Evolutionary conservation across 768 basidiomycete genomes (phyloP), one percentile per base, ranked within the genome.

Genomic region (Macrolepiota albuminosa): DNA sequence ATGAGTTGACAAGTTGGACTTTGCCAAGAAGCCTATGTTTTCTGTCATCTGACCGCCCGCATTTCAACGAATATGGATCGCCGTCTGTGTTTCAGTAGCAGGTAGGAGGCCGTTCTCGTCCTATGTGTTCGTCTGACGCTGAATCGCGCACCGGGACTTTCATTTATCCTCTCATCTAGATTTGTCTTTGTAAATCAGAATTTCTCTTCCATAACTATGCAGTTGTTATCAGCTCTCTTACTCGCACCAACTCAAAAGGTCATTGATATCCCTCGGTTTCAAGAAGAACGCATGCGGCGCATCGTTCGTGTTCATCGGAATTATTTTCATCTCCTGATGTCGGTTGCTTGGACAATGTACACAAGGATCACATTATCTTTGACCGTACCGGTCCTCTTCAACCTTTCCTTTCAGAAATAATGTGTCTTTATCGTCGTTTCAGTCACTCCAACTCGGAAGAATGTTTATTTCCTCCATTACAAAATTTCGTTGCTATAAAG

Each of bases 401-500:
- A 34, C 18, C 42, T 53, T 51, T 21, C 13, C 26, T 53, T 58
- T 46, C 60, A 18, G 21, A 42, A 48, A 42, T 6, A 18, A 31
- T 4, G 40, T 29, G 26, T 54, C n/a, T 29, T 29, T 31, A 13
- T 54, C 42, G 9, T 45, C 46, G 16, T 54, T 31, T 48, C 43
- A 29, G 57, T 18, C 54, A 34, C 47, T 26, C 39, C 43, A 40
- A 42, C 34, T 64, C 48, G 43, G 48, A 39, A 36, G 55, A 60
- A 53, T 56, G 21, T 59, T 40, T 36, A 33, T 56, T 57, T 49
- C 50, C 48, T 39, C 29, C 31, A 33, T 55, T 34, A n/a, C 34
- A 40, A n/a, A 8, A 24, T 56, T 46, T 40, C 24, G 36, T 16
- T 54, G 29, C 45, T 66, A 66, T 66, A 67, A 67, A 62, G 48